Evolutionary conservation across 345 rosid species (phyloP).

Genomic region (Boechera divaricarpa): DNA sequence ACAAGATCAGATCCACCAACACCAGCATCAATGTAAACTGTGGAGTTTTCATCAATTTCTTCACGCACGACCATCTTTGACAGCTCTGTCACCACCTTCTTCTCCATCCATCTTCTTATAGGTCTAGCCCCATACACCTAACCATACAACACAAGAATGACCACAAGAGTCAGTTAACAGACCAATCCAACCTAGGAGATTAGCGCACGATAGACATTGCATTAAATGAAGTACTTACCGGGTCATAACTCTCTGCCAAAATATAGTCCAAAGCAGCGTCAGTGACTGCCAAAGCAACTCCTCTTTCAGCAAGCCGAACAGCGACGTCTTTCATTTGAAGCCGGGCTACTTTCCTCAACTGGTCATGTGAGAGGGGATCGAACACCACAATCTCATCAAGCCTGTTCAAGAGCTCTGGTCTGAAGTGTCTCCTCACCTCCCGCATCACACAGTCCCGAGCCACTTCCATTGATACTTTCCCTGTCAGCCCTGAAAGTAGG

Average conservation of each 20-base stretch:
- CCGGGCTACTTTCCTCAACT: constrained; percentile 77
- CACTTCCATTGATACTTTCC: constrained; percentile 76
- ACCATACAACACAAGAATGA: background rate
- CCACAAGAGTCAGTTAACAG: background rate
- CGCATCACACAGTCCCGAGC: constrained; percentile 85
- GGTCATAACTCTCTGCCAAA: constrained; percentile 79
- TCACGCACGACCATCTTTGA: constrained; percentile 84
- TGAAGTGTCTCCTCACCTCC: constrained; percentile 85
- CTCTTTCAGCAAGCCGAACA: constrained; percentile 78
- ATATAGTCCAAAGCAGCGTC: constrained; percentile 80
- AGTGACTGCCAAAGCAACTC: constrained; percentile 81
- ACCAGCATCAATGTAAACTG: constrained; percentile 75
- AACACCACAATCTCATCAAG: constrained; percentile 90
- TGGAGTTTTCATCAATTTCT: constrained; percentile 87
- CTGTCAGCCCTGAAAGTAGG: constrained; percentile 69
- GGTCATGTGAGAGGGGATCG: constrained; percentile 92
- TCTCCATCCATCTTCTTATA: constrained; percentile 95
- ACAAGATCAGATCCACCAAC: constrained; percentile 47
- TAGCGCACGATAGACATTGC: background rate
- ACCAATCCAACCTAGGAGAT: background rate
- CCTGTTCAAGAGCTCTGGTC: constrained; percentile 87
- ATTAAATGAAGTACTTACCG: constrained; percentile 54
- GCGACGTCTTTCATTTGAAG: constrained; percentile 91
- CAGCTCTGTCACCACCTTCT: constrained; percentile 83
- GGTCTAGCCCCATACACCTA: constrained; percentile 94